Base-by-base conservation (phyloP, 768 basidiomycete genomes). In the Psilocybe azurescens region DNA sequence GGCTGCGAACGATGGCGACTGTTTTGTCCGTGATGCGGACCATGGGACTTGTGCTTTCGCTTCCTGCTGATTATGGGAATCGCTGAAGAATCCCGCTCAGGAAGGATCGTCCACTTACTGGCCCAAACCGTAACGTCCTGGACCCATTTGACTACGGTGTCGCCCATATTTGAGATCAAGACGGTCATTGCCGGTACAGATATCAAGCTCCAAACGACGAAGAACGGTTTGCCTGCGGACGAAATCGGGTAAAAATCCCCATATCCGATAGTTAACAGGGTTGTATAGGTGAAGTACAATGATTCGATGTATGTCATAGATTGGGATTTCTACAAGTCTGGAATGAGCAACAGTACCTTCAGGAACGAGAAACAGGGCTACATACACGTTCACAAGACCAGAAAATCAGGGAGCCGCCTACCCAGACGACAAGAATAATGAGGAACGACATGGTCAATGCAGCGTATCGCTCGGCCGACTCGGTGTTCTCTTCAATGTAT, bases 141-240 rank as follows among this genome's bases (percentile, higher is more conserved):
- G 14, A 81, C 63, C 65, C 70, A 72, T n/a, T 66, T 67, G 0
- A 83, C 78, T 24, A 91, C 73, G 44, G 79, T 77, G 18, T 84
- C 81, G 0, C 79, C 81, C 36, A 88, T 73, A 50, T 83, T 81
- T 29, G 83, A 75, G n/a, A 81, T 78, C 1, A 81, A 60, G 0
- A 79, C 73, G 1, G 79, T 81, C 59, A 81, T 74, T 2, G 78
- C 73, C 2, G 79, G 80, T 0, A 80, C 72, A 1, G 79, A 74
- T 24, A 79, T 71, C 39, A 80, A 64, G 30, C 75, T 76, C 78
- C 80, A 80, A 3, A 79, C 63, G 16, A 81, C 77, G 63, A 80
- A 79, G 63, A 81, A 78, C 0, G 79, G 78, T 50, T 77, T 76
- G 0, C 77, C 76, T 0, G 78, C 69, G 24, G 72, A 66, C 1